A percentile compares a stretch with the other conserved stretches of the same genome.
Conservation (phyloP, 106 monocot species). For the Amphibolis antarctica region DNA sequence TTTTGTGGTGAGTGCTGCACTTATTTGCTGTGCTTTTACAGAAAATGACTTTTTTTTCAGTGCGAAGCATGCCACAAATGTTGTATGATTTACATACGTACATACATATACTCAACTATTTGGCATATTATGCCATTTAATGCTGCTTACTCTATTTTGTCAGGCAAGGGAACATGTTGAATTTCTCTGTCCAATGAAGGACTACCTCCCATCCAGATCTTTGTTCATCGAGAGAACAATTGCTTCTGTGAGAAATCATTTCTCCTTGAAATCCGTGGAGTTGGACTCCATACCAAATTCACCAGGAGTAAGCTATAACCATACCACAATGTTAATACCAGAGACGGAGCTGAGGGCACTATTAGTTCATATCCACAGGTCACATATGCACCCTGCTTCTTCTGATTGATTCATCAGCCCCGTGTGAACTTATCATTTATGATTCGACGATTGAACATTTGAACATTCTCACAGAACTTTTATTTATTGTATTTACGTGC, state of each 20-base stretch:
- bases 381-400: neutral
- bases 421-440: neutral
- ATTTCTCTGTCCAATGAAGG: conserved; percentile 83
- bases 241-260: conserved; percentile 33
- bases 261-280: conserved; percentile 26
- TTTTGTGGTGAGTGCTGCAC: too few relatives aligned
- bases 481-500: too few relatives aligned
- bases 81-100: too few relatives aligned
- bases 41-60: too few relatives aligned
- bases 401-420: neutral
- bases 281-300: conserved; percentile 6
- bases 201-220: conserved; percentile 46
- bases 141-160: neutral
- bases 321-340: neutral
- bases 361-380: neutral
- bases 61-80: too few relatives aligned
- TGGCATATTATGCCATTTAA: neutral
- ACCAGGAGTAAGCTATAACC: neutral
- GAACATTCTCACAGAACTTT: too few relatives aligned
- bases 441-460: too few relatives aligned
- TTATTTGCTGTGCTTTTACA: too few relatives aligned
- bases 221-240: conserved; percentile 58
- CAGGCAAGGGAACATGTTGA: conserved; percentile 64
- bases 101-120: too few relatives aligned
- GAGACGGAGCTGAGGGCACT: neutral